Base-by-base conservation (phyloP, 352 stramenopile species). In the Phytophthora agathidicida region DNA sequence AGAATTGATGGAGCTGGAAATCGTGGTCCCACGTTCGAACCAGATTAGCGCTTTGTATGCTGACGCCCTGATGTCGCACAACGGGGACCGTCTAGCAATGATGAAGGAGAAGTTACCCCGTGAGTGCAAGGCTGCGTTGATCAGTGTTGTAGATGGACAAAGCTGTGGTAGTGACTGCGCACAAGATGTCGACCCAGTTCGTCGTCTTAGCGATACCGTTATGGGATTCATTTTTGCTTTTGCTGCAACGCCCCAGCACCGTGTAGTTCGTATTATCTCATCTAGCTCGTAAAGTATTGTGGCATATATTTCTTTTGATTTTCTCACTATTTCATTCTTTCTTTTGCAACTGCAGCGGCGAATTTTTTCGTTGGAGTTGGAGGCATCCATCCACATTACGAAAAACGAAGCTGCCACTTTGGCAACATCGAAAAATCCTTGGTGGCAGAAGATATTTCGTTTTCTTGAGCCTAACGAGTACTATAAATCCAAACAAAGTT, bases 81-180 rank as follows among this genome's bases (percentile, higher is more conserved):
- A 49, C 10, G 56, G 17, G 1, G 56, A 59, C 22, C 59, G 39
- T 8, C 3, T 65, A 7, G 27, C 46, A 19, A 30, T 50, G 7
- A 37, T 23, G 23, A 45, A 65, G 19, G 46, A 59, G 14, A 44
- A 30, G 11, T 10, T 65, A 3, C 30, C 56, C 26, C 10, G 16
- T 17, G 7, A 14, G 19, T 52, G 23, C 2, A 59, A 65, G 20
- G 16, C 30, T 13, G 47, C 46, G n/a, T 31, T 59, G 38, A 38
- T 65, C 17, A 65, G 56, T 13, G 47, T 59, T 9, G 38, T 58
- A 19, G 19, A 33, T n/a, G n/a, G n/a, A n/a, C n/a, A n/a, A n/a
- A n/a, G n/a, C 1, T 7, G n/a, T 16, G 24, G 11, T 3, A 19
- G n/a, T n/a, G n/a, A n/a, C n/a, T 6, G 13, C 17, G 8, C 16